Percentiles rank a stretch among this genome's conserved stretches.
phyloP scores from a whole-genome alignment of 768 basidiomycete species.

The Udeniomyces megalosporus region DNA sequence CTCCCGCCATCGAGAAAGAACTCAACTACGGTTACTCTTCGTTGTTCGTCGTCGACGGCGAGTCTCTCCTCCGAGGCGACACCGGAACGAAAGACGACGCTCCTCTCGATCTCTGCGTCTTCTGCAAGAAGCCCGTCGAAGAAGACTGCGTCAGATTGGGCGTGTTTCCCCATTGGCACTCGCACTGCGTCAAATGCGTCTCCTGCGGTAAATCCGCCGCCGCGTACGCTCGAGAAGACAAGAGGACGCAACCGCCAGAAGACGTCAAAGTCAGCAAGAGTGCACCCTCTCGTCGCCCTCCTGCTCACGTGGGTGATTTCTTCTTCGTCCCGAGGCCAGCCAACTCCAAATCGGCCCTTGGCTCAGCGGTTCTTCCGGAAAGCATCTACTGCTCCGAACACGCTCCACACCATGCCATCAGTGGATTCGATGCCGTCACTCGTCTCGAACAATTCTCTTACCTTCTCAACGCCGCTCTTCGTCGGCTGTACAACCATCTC shows the following conservation, averaged over 20 bases:
- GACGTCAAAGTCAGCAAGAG: conserved; percentile 19
- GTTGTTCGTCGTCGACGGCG: conserved; percentile 20
- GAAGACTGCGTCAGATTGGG: conserved; percentile 92
- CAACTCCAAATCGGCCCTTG: not conserved
- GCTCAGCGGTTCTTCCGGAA: not conserved
- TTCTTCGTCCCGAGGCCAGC: conserved; percentile 34
- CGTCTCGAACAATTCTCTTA: conserved; percentile 95
- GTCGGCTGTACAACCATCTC: conserved; percentile 65
- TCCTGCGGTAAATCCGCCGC: conserved; percentile 47
- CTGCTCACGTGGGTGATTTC: conserved; percentile 63
- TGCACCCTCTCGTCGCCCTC: conserved; percentile 45
- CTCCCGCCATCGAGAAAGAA: conserved; percentile 16
- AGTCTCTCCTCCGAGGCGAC: conserved; percentile 24
- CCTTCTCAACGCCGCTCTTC: conserved; percentile 82
- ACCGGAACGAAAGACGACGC: conserved; percentile 32
- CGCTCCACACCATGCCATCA: conserved; percentile 45
- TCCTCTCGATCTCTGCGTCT: conserved; percentile 79
- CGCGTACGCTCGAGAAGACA: conserved; percentile 37
- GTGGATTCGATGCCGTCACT: conserved; percentile 80
- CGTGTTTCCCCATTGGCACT: conserved; percentile 96
- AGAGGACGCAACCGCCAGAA: conserved; percentile 23
- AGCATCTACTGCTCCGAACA: conserved; percentile 65
- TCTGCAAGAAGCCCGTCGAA: conserved; percentile 78
- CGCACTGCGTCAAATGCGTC: conserved; percentile 72
- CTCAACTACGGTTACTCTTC: conserved; percentile 25